Evolutionary conservation across 169 alveolate genomes (phyloP).

Genomic region (Plasmodium adleri): DNA sequence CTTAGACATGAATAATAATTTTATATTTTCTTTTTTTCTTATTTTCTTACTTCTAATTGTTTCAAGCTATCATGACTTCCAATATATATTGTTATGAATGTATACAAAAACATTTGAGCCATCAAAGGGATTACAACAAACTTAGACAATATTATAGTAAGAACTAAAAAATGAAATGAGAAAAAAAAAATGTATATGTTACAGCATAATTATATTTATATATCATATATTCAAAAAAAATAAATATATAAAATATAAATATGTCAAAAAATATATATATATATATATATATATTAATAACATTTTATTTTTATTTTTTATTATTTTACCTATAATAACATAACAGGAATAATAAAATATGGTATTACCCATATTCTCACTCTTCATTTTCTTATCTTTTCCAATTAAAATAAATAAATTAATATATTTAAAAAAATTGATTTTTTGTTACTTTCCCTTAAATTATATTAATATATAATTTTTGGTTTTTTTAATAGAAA

Average conservation of each 20-base stretch:
- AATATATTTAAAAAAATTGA: conserved; percentile 31
- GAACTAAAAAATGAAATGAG: conserved; percentile 14
- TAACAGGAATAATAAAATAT: conserved; percentile 32
- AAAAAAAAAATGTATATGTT: not conserved
- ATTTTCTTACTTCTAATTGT: conserved; percentile 60
- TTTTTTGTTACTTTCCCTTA: not conserved
- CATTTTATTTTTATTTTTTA: not conserved
- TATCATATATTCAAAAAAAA: not conserved
- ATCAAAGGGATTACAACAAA: conserved; percentile 53
- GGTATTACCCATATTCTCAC: conserved; percentile 28
- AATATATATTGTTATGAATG: conserved; percentile 69
- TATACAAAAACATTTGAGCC: conserved; percentile 69
- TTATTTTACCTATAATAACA: conserved; percentile 48
- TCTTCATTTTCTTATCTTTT: conserved; percentile 58
- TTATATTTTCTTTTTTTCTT: not conserved
- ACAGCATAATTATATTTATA: too few species aligned
- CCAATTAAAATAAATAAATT: conserved; percentile 52
- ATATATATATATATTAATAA: not conserved
- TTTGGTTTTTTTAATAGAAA: too few species aligned
- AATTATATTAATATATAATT: not conserved
- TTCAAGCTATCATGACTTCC: conserved; percentile 76
- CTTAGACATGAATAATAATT: not conserved
- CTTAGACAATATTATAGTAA: conserved; percentile 64
- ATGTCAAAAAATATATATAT: not conserved
- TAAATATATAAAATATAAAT: not conserved